These are phyloP conservation scores for Geotrichum klebahnii DNA, from an alignment of 1,139 yeast species.

Conservation along the genomic window DNA sequence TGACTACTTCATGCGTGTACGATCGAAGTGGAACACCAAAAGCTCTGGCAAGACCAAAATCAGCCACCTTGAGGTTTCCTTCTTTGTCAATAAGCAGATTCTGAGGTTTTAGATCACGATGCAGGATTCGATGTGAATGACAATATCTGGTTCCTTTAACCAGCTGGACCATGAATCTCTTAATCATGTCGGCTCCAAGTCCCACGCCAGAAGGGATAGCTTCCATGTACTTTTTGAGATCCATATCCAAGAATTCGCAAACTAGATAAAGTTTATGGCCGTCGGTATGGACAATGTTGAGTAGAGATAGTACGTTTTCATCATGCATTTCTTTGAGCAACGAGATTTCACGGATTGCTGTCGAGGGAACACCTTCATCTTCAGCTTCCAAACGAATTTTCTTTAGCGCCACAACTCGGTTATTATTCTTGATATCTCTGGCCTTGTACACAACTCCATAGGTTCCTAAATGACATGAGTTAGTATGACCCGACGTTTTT, in stretches of 20 bases:
- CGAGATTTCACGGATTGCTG: conserved; percentile 95
- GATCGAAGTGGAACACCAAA: conserved; percentile 96
- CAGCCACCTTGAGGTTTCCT: conserved; percentile 92
- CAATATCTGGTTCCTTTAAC: conserved; percentile 91
- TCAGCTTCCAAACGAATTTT: conserved; percentile 94
- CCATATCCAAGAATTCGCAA: conserved; percentile 89
- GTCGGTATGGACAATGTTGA: conserved; percentile 95
- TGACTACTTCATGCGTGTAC: conserved; percentile 95
- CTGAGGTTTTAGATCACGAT: conserved; percentile 95
- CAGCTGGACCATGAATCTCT: conserved; percentile 87
- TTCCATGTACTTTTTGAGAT: conserved; percentile 95
- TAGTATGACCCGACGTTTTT: not conserved
- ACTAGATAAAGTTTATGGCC: conserved; percentile 90
- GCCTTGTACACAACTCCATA: conserved; percentile 98
- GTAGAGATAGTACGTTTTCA: conserved; percentile 84
- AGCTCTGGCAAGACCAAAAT: conserved; percentile 94
- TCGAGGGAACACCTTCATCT: conserved; percentile 98
- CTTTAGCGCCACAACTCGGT: conserved; percentile 88
- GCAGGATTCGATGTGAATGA: conserved; percentile 91
- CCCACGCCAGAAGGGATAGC: conserved; percentile 89
- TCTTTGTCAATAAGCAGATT: conserved; percentile 89
- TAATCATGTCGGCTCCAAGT: conserved; percentile 83
- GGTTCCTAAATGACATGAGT: conserved; percentile 49
- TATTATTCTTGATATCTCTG: conserved; percentile 79
- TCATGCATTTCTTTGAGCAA: conserved; percentile 87